Conservation (phyloP, 768 basidiomycete genomes). For the Rhodocollybia butyracea region DNA sequence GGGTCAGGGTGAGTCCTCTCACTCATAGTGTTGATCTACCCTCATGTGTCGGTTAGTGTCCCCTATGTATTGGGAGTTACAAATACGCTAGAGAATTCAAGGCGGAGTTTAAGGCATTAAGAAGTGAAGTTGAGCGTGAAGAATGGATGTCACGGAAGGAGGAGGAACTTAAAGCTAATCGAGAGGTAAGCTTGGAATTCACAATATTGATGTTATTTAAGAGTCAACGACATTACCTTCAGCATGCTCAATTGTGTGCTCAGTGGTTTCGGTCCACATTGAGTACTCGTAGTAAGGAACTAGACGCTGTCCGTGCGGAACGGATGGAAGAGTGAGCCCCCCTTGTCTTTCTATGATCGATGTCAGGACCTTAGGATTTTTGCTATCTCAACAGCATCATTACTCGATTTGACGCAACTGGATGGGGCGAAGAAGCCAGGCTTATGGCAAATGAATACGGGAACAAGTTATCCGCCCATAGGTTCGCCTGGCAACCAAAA, state of each 20-base stretch:
- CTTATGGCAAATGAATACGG: background rate
- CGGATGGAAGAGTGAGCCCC: background rate
- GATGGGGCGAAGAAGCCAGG: background rate
- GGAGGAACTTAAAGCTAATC: background rate
- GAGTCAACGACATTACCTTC: too few relatives aligned
- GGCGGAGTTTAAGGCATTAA: background rate
- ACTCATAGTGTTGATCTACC: background rate
- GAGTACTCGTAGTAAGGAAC: background rate
- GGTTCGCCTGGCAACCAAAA: background rate
- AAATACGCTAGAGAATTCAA: background rate
- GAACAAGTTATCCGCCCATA: background rate
- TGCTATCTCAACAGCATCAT: background rate
- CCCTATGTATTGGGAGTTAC: background rate
- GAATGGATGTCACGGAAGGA: background rate
- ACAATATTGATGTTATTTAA: background rate
- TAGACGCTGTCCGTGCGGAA: background rate
- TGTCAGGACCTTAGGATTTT: background rate
- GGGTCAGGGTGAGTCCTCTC: background rate
- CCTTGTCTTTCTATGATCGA: too few relatives aligned
- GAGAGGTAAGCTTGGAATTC: background rate
- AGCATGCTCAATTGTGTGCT: background rate
- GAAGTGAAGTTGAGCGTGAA: background rate
- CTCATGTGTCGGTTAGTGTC: background rate
- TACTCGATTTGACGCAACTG: background rate
- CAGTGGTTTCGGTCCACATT: background rate